phyloP scores from a whole-genome alignment of 441 rosid species.

The Cnidoscolus chayamansa region DNA sequence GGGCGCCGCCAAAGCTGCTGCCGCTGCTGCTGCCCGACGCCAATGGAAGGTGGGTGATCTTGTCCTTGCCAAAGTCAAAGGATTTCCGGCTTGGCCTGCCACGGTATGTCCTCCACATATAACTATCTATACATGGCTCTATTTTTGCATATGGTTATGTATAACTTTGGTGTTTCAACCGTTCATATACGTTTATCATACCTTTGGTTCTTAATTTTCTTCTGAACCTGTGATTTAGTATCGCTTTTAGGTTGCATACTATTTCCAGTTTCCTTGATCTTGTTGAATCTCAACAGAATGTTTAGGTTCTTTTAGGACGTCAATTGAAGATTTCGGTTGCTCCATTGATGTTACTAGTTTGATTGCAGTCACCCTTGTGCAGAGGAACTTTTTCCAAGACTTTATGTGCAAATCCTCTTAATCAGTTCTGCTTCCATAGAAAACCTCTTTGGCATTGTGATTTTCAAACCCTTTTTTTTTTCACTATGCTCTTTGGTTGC shows the following conservation, averaged over 20 bases:
- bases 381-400: neutral
- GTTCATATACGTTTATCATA: too few relatives aligned
- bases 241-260: too few relatives aligned
- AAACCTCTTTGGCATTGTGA: too few relatives aligned
- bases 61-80: slow-evolving; percentile 95
- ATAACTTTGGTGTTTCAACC: neutral
- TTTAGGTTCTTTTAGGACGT: too few relatives aligned
- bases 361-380: neutral
- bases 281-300: too few relatives aligned
- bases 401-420: neutral
- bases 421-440: neutral
- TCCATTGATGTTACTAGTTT: neutral
- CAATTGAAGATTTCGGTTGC: too few relatives aligned
- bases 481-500: slow-evolving; percentile 14
- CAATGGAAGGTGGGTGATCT: slow-evolving; percentile 99
- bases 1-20: slow-evolving; percentile 68
- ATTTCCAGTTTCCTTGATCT: too few relatives aligned
- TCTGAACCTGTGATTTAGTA: neutral
- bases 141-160: neutral
- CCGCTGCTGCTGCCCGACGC: slow-evolving; percentile 78
- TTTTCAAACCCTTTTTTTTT: too few relatives aligned
- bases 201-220: neutral
- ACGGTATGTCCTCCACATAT: slow-evolving; percentile 47
- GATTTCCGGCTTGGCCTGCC: slow-evolving; percentile 99
- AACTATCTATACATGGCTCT: neutral